Evolutionary conservation across 2,329 filamentous ascomycete genomes (phyloP).

Genomic region (Neofusicoccum parvum): DNA sequence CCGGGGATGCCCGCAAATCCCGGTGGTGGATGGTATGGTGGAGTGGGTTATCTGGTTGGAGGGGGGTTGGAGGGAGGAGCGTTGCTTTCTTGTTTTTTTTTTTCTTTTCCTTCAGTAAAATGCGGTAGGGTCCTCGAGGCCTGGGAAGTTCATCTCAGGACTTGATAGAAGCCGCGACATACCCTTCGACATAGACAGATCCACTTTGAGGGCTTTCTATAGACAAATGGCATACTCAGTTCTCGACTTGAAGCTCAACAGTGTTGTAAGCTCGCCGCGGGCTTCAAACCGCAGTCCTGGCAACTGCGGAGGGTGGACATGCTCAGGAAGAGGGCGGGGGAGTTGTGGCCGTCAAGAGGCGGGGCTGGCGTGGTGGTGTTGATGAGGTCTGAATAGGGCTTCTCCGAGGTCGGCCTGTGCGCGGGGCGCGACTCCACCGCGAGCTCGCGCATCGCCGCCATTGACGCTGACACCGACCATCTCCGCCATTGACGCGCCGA

Average conservation of each 20-base stretch:
- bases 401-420: slow-evolving; percentile 6
- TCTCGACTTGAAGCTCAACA: neutral
- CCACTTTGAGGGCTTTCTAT: neutral
- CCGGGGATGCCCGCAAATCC: too few relatives aligned
- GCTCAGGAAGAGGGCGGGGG: too few relatives aligned
- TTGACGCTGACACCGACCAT: slow-evolving; percentile 20
- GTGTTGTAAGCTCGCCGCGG: neutral
- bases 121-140: too few relatives aligned
- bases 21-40: too few relatives aligned
- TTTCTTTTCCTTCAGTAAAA: too few relatives aligned
- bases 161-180: neutral
- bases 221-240: neutral
- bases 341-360: neutral
- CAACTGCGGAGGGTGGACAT: too few relatives aligned
- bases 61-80: neutral
- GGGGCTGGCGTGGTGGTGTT: too few relatives aligned
- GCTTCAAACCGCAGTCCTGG: too few relatives aligned
- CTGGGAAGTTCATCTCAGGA: too few relatives aligned
- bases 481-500: slow-evolving; percentile 21
- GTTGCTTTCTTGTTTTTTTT: too few relatives aligned
- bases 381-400: neutral
- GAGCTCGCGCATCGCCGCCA: slow-evolving; percentile 13
- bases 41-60: neutral
- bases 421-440: neutral
- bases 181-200: too few relatives aligned